phyloP scores from a whole-genome alignment of 176 grass and related monocot genomes.

The Raddia distichophylla region DNA sequence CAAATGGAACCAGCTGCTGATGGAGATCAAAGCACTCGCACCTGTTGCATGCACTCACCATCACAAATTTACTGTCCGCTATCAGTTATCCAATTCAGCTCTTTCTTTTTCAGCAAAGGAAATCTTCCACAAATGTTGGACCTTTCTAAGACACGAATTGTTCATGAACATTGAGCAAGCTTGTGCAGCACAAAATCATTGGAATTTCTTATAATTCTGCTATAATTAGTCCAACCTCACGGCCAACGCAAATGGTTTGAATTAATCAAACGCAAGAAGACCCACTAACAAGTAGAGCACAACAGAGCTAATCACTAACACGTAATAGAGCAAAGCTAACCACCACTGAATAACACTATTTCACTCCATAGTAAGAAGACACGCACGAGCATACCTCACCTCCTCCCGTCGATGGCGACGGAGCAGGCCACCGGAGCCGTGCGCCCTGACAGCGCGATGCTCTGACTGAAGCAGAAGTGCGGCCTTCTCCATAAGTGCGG shows the following conservation, averaged over 20 bases:
- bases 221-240: neutral
- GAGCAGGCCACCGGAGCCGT: neutral
- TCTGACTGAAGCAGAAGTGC: no score
- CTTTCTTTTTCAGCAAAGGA: no score
- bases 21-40: slow-evolving; percentile 48
- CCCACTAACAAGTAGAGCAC: no score
- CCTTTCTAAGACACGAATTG: neutral
- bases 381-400: slow-evolving; percentile 2
- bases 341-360: neutral
- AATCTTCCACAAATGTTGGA: neutral
- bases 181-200: neutral
- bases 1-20: slow-evolving; percentile 39
- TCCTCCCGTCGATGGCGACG: neutral
- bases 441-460: neutral
- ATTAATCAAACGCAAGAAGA: neutral
- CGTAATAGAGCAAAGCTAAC: neutral
- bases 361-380: neutral
- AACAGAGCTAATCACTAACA: no score
- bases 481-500: neutral
- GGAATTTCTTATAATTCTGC: neutral
- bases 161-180: neutral
- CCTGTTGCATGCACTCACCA: slow-evolving; percentile 18
- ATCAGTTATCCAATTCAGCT: neutral
- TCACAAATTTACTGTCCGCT: neutral
- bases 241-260: neutral